Evolutionary conservation across 805 yeast species (phyloP).

Genomic region (Suhomyces prunicola): DNA sequence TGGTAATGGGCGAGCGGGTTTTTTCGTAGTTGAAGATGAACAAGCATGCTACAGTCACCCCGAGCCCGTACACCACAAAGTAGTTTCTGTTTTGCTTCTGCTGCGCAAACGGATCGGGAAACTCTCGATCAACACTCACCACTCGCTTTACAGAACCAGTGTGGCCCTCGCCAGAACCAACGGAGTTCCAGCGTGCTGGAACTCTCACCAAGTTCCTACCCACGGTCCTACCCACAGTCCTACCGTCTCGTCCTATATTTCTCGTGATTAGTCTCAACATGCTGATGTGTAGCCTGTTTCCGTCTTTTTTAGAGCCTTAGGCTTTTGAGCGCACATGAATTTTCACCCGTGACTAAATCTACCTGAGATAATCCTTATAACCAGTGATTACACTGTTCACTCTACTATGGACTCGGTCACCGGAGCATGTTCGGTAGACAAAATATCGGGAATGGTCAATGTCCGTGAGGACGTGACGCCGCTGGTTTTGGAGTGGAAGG

Average conservation of each 20-base stretch:
- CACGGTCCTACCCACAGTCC: no score
- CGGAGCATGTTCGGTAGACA: conserved; percentile 43
- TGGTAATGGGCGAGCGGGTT: conserved; percentile 81
- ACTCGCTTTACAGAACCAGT: conserved; percentile 9
- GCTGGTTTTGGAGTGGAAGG: conserved; percentile 40
- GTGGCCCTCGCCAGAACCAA: no score
- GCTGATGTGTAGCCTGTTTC: no score
- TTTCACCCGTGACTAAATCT: background rate
- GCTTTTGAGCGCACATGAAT: no score
- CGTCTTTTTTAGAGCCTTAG: no score
- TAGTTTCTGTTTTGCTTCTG: conserved; percentile 49
- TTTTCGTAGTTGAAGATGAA: conserved; percentile 92
- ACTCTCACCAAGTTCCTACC: no score
- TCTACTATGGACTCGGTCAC: conserved; percentile 22
- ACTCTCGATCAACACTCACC: conserved; percentile 67
- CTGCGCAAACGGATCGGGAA: conserved; percentile 75
- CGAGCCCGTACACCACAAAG: conserved; percentile 46
- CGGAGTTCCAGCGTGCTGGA: no score
- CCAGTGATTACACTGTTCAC: no score
- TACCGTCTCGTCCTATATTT: no score
- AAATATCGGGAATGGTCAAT: conserved; percentile 39
- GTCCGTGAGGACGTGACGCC: conserved; percentile 43
- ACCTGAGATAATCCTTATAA: no score
- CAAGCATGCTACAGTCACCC: conserved; percentile 35
- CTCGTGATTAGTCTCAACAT: no score